Percentiles rank a stretch among this genome's conserved stretches.
Conservation (phyloP, 176 grass and related monocot species). For the Hsuehochloa calcarea region DNA sequence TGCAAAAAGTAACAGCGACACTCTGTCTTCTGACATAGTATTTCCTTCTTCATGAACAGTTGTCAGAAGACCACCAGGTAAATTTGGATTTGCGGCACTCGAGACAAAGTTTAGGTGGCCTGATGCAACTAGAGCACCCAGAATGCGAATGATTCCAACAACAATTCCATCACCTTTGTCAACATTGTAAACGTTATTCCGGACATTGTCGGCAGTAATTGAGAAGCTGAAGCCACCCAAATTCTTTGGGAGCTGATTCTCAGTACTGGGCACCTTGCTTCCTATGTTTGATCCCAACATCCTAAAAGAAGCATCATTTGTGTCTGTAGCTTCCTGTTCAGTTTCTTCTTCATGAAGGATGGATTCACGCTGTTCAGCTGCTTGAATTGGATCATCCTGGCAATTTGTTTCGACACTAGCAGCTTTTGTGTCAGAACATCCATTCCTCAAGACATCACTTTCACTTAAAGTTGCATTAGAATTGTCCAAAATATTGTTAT, state of each 20-base stretch:
- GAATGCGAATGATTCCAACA: conserved; percentile 90
- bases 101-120: conserved; percentile 75
- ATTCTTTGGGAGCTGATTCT: conserved; percentile 72
- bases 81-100: conserved; percentile 42
- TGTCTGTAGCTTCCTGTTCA: conserved; percentile 36
- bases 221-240: conserved; percentile 83
- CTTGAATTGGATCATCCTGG: conserved; percentile 46
- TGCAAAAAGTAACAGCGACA: conserved; percentile 83
- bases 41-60: conserved; percentile 71
- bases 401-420: conserved; percentile 31
- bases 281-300: conserved; percentile 43
- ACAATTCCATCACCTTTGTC: conserved; percentile 89
- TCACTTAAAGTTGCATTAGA: conserved; percentile 41
- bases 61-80: conserved; percentile 44
- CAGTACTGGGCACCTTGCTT: conserved; percentile 47
- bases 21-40: conserved; percentile 73
- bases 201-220: conserved; percentile 84
- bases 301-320: conserved; percentile 29
- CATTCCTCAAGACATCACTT: conserved; percentile 20
- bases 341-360: conserved; percentile 33
- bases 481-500: conserved; percentile 60
- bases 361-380: conserved; percentile 37
- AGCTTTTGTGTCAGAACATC: conserved; percentile 34
- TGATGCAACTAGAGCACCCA: conserved; percentile 81
- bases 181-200: conserved; percentile 90